These are phyloP conservation scores for Annulohypoxylon truncatum DNA, from an alignment of 2,329 filamentous ascomycete genomes.

Conservation along the genomic window DNA sequence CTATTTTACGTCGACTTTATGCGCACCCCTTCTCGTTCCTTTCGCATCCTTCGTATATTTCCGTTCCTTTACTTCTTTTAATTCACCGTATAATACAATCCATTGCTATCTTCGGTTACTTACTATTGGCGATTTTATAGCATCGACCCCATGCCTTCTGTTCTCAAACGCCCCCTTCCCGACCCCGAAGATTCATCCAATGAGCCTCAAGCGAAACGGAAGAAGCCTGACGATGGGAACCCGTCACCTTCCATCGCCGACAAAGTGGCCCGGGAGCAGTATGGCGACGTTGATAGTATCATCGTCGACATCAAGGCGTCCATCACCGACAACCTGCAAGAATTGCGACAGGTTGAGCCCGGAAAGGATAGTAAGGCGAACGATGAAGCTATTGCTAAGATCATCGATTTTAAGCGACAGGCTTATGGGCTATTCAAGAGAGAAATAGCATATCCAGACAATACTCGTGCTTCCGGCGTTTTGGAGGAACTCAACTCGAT, in stretches of 20 bases:
- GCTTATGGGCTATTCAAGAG: slow-evolving; percentile 72
- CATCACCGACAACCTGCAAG: slow-evolving; percentile 60
- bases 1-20: background rate
- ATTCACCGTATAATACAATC: slow-evolving; percentile 27
- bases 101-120: slow-evolving; percentile 43
- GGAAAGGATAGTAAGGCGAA: slow-evolving; percentile 44
- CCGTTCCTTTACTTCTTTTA: background rate
- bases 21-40: background rate
- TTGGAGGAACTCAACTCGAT: slow-evolving; percentile 54
- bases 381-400: slow-evolving; percentile 56
- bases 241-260: slow-evolving; percentile 61
- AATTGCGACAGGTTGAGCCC: slow-evolving; percentile 51
- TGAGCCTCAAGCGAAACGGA: slow-evolving; percentile 70
- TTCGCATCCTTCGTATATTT: background rate
- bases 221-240: slow-evolving; percentile 63
- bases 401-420: slow-evolving; percentile 69
- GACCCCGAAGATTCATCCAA: slow-evolving; percentile 56
- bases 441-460: slow-evolving; percentile 65
- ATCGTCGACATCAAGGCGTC: slow-evolving; percentile 66
- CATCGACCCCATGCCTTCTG: slow-evolving; percentile 64
- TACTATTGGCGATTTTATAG: slow-evolving; percentile 51
- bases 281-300: slow-evolving; percentile 73
- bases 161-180: slow-evolving; percentile 66
- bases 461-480: slow-evolving; percentile 52
- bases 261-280: slow-evolving; percentile 63